phyloP scores from a whole-genome alignment of 2,329 filamentous ascomycete genomes.

The Fusarium sp. region DNA sequence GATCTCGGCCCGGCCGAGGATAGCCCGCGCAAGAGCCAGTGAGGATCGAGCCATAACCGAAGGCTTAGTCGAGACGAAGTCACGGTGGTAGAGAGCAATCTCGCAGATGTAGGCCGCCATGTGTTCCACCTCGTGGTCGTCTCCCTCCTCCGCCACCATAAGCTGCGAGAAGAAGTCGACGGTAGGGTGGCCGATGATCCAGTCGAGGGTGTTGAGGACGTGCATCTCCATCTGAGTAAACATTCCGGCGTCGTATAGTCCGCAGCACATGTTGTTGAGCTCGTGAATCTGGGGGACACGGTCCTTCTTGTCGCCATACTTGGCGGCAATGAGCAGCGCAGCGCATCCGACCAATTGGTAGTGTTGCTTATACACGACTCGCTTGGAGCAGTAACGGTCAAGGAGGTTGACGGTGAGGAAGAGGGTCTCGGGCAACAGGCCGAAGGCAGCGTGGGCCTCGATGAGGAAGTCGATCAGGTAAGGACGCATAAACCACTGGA shows the following conservation, averaged over 20 bases:
- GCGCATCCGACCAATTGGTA: conserved; percentile 98
- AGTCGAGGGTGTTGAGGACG: conserved; percentile 95
- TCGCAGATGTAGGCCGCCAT: conserved; percentile 96
- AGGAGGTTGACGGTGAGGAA: conserved; percentile 97
- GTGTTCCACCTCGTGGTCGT: conserved; percentile 89
- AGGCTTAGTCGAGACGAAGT: conserved; percentile 92
- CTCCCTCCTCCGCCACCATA: conserved; percentile 80
- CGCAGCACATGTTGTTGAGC: conserved; percentile 99
- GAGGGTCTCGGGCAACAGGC: conserved; percentile 91
- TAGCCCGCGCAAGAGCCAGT: conserved; percentile 85
- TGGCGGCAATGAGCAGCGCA: conserved; percentile 93
- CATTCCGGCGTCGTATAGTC: conserved; percentile 98
- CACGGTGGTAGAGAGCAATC: conserved; percentile 94
- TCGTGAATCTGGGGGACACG: conserved; percentile 97
- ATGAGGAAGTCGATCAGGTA: conserved; percentile 98
- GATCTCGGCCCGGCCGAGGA: conserved; percentile 82
- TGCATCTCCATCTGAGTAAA: conserved; percentile 99
- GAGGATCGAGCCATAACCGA: conserved; percentile 91
- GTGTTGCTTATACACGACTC: conserved; percentile 98
- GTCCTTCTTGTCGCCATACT: conserved; percentile 99
- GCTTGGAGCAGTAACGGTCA: conserved; percentile 96
- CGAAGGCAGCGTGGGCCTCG: conserved; percentile 95
- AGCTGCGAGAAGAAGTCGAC: conserved; percentile 94
- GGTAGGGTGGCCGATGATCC: conserved; percentile 95
- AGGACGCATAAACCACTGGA: conserved; percentile 99